Evolutionary conservation across 1,284 basidiomycete genomes (phyloP).

Genomic region (Gymnopus androsaceus): DNA sequence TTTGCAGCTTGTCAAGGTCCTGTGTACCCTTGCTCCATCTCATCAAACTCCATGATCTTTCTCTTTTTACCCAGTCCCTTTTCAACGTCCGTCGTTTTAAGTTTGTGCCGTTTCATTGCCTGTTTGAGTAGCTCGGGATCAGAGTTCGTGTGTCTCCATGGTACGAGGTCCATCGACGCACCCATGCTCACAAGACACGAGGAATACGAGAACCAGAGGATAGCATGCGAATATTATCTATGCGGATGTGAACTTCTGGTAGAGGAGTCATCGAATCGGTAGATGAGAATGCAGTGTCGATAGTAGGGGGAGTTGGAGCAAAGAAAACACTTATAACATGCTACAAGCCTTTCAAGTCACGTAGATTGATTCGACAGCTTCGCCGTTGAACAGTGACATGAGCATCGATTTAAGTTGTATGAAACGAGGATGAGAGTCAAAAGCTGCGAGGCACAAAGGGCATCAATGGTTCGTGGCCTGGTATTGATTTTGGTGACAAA

Average conservation of each 20-base stretch:
- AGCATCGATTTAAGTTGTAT: slow-evolving; percentile 92
- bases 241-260: slow-evolving; percentile 86
- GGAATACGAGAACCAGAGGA: slow-evolving; percentile 76
- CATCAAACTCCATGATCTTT: slow-evolving; percentile 96
- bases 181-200: slow-evolving; percentile 88
- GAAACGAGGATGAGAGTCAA: slow-evolving; percentile 89
- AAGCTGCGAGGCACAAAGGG: slow-evolving; percentile 94
- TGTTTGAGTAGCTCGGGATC: slow-evolving; percentile 80
- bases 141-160: slow-evolving; percentile 77
- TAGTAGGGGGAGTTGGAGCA: slow-evolving; percentile 61
- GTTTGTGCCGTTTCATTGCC: slow-evolving; percentile 83
- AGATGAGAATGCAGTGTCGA: slow-evolving; percentile 47
- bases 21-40: slow-evolving; percentile 98
- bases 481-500: slow-evolving; percentile 84
- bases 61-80: slow-evolving; percentile 89
- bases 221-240: slow-evolving; percentile 76
- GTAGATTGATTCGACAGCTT: slow-evolving; percentile 83
- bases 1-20: slow-evolving; percentile 86
- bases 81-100: slow-evolving; percentile 84
- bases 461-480: slow-evolving; percentile 91
- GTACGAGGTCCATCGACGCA: slow-evolving; percentile 82
- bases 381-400: slow-evolving; percentile 88
- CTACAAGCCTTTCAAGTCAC: slow-evolving; percentile 85
- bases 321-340: slow-evolving; percentile 89
- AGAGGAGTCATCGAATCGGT: slow-evolving; percentile 52